Percentiles rank a stretch among this genome's conserved stretches.
Conservation (phyloP, 305 asterid species). For the Fraxinus platypoda region DNA sequence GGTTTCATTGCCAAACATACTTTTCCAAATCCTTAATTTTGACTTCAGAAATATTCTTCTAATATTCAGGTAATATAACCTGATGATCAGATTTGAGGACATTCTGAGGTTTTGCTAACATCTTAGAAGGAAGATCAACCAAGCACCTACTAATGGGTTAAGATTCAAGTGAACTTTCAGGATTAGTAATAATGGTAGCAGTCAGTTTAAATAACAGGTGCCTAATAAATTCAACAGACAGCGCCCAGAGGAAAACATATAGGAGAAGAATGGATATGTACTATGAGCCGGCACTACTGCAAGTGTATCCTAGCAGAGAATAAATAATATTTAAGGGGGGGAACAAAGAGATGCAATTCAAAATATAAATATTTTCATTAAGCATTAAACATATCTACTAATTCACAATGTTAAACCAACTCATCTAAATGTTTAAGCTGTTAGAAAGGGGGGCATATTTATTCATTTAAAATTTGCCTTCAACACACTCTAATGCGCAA, state of each 20-base stretch:
- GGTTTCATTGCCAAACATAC: neutral
- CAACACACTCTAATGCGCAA: neutral
- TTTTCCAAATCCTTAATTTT: neutral
- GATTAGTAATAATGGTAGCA: neutral
- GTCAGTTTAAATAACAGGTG: neutral
- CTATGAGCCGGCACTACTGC: neutral
- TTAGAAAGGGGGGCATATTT: neutral
- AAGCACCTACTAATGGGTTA: neutral
- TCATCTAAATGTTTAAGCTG: neutral
- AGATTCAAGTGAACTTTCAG: neutral
- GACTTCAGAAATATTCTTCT: neutral
- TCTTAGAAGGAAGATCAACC: neutral
- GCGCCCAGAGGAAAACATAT: neutral
- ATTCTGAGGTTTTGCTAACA: neutral
- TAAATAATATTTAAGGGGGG: neutral
- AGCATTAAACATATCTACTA: neutral
- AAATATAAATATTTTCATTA: too few species aligned
- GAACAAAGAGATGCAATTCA: neutral
- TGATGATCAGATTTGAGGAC: neutral
- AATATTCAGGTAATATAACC: neutral
- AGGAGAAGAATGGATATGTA: neutral
- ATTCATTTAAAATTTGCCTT: neutral
- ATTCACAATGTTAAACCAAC: neutral
- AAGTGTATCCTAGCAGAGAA: neutral
- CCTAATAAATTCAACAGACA: neutral